Evolutionary conservation across 495 filamentous ascomycete genomes (phyloP), one percentile per base, ranked within the genome.

Genomic region (Daldinia caldariorum): DNA sequence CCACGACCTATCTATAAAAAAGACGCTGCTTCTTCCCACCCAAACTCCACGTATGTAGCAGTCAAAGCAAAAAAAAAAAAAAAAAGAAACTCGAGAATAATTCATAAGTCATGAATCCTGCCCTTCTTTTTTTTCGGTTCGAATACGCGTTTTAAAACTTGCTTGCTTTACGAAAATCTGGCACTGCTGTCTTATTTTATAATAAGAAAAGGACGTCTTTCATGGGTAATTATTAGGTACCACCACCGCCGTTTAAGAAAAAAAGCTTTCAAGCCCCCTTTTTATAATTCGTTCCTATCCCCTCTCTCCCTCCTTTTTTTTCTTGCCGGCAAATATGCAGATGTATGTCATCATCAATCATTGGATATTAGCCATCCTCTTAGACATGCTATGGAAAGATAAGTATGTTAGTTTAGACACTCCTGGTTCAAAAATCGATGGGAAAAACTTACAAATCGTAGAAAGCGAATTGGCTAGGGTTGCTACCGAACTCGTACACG

Each of bases 381-480:
- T 81, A 12, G 83, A 82, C 83, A 85, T 84, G 74, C 83, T 84
- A 45, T 63, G 26, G n/a, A n/a, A 18, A 18, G 54, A 26, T 26
- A 2, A n/a, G n/a, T 54, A 31, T 5, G 70, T 82, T 79, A 82
- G 78, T n/a, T n/a, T n/a, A n/a, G n/a, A n/a, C n/a, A n/a, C n/a
- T n/a, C n/a, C n/a, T n/a, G n/a, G n/a, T n/a, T n/a, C n/a, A n/a
- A n/a, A n/a, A n/a, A n/a, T n/a, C n/a, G n/a, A n/a, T n/a, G n/a
- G 16, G 12, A 37, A 4, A 26, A 70, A 89, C 91, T 88, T 84
- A 97, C 93, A 98, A 99, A 73, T 96, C 91, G 81, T 97, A 99
- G 86, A 99, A 99, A 7, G 95, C 92, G 82, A 99, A 97, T 76
- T 97, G 96, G 83, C 90, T 94, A 4, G 95, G 94, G 69, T 86